Conservation (phyloP, 352 stramenopile species). For the Phytophthora fragariae region DNA sequence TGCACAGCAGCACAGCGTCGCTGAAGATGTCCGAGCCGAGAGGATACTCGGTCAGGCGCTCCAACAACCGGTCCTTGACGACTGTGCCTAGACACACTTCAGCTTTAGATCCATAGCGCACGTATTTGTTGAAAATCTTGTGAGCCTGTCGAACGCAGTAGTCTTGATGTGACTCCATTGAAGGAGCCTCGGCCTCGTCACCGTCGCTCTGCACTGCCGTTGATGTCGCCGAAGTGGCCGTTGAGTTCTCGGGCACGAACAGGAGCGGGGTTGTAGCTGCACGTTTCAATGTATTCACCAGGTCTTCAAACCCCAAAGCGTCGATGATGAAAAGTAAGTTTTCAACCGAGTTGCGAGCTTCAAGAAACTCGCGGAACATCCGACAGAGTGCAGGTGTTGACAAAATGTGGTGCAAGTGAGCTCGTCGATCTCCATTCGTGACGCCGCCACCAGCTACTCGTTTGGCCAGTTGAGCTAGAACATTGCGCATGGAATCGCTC, state of each 20-base stretch:
- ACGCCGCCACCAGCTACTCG: constrained; percentile 38
- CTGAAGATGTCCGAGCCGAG: constrained; percentile 62
- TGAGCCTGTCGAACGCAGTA: constrained; percentile 69
- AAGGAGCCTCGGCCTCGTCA: constrained; percentile 5
- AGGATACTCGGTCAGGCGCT: constrained; percentile 55
- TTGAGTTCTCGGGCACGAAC: constrained; percentile 11
- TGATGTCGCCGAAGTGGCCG: background rate
- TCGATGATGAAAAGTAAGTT: constrained; percentile 77
- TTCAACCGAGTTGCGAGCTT: constrained; percentile 64
- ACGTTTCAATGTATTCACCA: constrained; percentile 63
- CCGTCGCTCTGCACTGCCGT: background rate
- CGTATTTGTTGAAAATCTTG: constrained; percentile 85
- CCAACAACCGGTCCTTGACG: constrained; percentile 59
- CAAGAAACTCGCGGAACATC: constrained; percentile 68
- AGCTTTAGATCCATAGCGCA: constrained; percentile 74
- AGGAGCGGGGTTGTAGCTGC: constrained; percentile 13
- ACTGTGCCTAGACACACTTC: constrained; percentile 59
- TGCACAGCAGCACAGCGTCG: constrained; percentile 63
- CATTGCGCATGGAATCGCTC: constrained; percentile 59
- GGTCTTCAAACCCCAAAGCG: constrained; percentile 69
- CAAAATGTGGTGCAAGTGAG: constrained; percentile 61
- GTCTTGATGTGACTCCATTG: constrained; percentile 51
- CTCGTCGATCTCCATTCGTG: constrained; percentile 46
- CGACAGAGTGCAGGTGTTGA: constrained; percentile 55
- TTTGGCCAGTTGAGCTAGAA: constrained; percentile 58